Conservation (phyloP, 495 filamentous ascomycete species). For the Staphylotrichum tortipilum region DNA sequence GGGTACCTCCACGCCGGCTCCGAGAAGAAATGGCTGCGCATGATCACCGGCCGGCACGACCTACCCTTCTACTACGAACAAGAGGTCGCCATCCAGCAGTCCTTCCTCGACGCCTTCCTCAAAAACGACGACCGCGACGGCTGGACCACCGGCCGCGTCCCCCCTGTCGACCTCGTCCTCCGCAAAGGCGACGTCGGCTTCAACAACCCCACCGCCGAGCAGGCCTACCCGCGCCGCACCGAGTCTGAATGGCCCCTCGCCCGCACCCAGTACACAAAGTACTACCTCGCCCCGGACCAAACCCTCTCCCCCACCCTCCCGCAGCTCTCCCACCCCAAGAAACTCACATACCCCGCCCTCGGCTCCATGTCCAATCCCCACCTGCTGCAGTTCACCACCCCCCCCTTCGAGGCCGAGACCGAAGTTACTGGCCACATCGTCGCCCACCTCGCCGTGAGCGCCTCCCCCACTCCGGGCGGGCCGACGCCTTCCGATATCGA, state of each 20-base stretch:
- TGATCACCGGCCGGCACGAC: constrained; percentile 62
- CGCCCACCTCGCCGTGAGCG: constrained; percentile 52
- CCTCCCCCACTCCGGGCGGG: constrained; percentile 28
- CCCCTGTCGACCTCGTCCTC: constrained; percentile 49
- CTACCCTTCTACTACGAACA: constrained; percentile 62
- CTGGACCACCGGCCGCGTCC: constrained; percentile 49
- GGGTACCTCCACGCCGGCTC: constrained; percentile 53
- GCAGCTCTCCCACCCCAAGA: constrained; percentile 14
- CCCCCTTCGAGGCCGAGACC: constrained; percentile 46
- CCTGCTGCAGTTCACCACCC: constrained; percentile 44
- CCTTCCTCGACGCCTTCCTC: constrained; percentile 60
- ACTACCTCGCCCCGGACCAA: too few species aligned
- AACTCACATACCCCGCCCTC: constrained; percentile 48
- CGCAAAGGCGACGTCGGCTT: constrained; percentile 55
- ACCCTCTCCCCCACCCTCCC: constrained; percentile 31
- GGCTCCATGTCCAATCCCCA: constrained; percentile 42
- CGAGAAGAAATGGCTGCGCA: constrained; percentile 54
- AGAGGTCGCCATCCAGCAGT: constrained; percentile 54
- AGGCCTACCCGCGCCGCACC: constrained; percentile 37
- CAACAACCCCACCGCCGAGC: constrained; percentile 51
- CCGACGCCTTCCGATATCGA: constrained; percentile 46
- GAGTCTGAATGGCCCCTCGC: constrained; percentile 59
- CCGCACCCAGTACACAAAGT: constrained; percentile 50
- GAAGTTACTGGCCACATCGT: constrained; percentile 61
- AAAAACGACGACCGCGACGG: constrained; percentile 52